A percentile compares a stretch with the other conserved stretches of the same genome.
Evolutionary conservation across 257 asterid species (phyloP).

Genomic region (Lycium ferocissimum): DNA sequence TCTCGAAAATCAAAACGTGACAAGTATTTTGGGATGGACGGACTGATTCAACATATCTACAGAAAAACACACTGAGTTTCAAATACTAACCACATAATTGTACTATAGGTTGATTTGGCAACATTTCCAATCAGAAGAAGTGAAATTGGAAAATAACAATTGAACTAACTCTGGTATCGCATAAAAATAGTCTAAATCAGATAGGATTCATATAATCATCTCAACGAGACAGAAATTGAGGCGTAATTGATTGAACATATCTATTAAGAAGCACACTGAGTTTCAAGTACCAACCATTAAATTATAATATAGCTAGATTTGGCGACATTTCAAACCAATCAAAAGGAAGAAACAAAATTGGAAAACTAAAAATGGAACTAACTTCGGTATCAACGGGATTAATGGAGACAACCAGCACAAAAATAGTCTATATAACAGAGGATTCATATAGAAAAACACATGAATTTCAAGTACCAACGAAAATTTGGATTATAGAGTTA

Average conservation of each 20-base stretch:
- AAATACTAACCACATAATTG: too few relatives aligned
- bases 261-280: neutral
- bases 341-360: conserved; percentile 14
- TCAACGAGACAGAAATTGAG: neutral
- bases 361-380: conserved; percentile 36
- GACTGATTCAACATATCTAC: too few relatives aligned
- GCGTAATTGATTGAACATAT: neutral
- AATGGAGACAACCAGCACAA: conserved; percentile 86
- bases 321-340: neutral
- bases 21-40: too few relatives aligned
- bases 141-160: neutral
- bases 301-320: neutral
- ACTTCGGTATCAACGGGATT: conserved; percentile 96
- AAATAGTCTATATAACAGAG: neutral
- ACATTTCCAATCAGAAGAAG: conserved; percentile 17
- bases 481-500: too few relatives aligned
- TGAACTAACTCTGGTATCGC: conserved; percentile 56
- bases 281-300: neutral
- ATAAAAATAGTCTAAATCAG: neutral
- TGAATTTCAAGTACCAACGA: too few relatives aligned
- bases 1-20: too few relatives aligned
- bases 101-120: neutral
- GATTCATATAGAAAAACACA: too few relatives aligned
- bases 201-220: neutral
- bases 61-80: neutral